Base-by-base conservation (phyloP, 2,329 filamentous ascomycete genomes). In the Cytospora mali region DNA sequence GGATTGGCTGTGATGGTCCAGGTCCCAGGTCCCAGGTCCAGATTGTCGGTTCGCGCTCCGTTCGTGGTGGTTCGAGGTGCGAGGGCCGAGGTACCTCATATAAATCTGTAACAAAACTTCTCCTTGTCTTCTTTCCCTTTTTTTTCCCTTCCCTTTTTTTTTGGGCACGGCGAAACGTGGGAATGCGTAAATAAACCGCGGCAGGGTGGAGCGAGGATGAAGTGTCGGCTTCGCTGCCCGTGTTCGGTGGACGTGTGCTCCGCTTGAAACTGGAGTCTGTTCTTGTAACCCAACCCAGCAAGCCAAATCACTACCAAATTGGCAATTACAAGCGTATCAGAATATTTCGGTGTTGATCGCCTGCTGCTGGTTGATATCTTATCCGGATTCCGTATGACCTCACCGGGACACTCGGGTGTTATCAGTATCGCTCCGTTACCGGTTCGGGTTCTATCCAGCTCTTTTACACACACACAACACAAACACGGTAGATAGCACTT, bases 11-110 rank as follows among this genome's bases (percentile, higher is more conserved):
- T 51, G 52, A 60, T n/a, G 33, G 23, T 28, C 39, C 18, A 23
- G 23, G 28, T 58, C 46, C 42, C 29, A 13, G 31, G 53, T 52
- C 33, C 53, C 51, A 55, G 57, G 50, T 46, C 46, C 35, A 33
- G 28, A 35, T 23, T 48, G 58, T 52, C 58, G 58, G 58, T 25
- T 48, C 58, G 49, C 57, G 39, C 57, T 39, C 18, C 39, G 31
- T 49, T 39, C n/a, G 58, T 21, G 31, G n/a, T 33, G 27, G 49
- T 42, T 27, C 29, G 42, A 42, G 25, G 31, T 25, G 54, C 61
- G 61, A 62, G 61, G 33, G 55, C 61, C 55, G 61, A 62, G 49
- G 54, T 49, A 46, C 55, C 31, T 51, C 27, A 55, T 54, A 62
- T 27, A 48, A 54, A 23, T 51, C 28, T 27, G 49, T 31, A 4